phyloP scores from a whole-genome alignment of 1,139 yeast genomes.

The Sugiyamaella paludigena region DNA sequence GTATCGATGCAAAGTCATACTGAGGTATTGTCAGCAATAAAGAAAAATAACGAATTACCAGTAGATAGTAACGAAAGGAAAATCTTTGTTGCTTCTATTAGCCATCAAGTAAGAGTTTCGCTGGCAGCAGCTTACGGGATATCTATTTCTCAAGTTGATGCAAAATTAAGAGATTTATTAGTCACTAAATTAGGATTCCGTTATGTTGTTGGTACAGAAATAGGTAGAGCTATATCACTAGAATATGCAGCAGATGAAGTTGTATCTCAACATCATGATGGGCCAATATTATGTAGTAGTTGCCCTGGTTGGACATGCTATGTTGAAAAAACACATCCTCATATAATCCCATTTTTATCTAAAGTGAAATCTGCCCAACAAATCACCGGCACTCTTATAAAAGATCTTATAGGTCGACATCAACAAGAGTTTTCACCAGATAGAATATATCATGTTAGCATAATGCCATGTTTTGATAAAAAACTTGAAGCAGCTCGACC shows the following conservation, averaged over 20 bases:
- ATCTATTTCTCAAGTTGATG: conserved; percentile 57
- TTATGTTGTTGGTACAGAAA: conserved; percentile 78
- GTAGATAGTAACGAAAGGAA: conserved; percentile 23
- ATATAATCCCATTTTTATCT: conserved; percentile 57
- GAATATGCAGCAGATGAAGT: conserved; percentile 58
- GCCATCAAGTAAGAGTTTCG: conserved; percentile 85
- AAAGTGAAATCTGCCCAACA: conserved; percentile 87
- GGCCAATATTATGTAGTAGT: conserved; percentile 58
- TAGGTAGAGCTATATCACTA: conserved; percentile 72
- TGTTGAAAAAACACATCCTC: conserved; percentile 93
- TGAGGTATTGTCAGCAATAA: conserved; percentile 64
- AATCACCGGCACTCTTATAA: conserved; percentile 77
- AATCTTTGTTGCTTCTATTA: conserved; percentile 70
- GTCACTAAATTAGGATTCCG: conserved; percentile 61
- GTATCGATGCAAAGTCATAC: conserved; percentile 88
- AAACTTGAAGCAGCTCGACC: conserved; percentile 91
- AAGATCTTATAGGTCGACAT: conserved; percentile 48
- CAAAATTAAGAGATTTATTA: conserved; percentile 57
- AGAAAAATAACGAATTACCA: conserved; percentile 32
- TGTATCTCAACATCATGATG: conserved; percentile 26
- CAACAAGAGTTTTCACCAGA: conserved; percentile 35
- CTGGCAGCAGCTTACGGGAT: conserved; percentile 66
- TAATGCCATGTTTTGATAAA: conserved; percentile 98
- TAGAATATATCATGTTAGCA: conserved; percentile 69
- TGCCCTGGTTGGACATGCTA: conserved; percentile 98